Evolutionary conservation across 345 rosid genomes (phyloP), one percentile per base, ranked within the genome.

Genomic region (Carallia brachiata): DNA sequence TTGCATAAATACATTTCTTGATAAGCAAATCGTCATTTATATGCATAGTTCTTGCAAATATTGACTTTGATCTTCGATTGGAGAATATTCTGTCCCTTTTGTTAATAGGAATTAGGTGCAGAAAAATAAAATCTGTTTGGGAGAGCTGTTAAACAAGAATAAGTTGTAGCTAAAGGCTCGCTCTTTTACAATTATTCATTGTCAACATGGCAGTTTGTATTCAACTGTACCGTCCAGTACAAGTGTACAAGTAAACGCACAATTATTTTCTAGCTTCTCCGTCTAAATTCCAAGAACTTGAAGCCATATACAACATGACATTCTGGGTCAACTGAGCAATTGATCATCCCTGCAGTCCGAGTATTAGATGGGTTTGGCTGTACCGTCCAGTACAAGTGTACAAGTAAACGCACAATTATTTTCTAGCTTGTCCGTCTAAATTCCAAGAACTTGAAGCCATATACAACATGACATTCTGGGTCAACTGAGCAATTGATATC

Each of bases 181-280:
- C 52, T 36, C 9, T 7, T 52, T 1, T 15, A 36, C 8, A 74
- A 28, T 18, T 63, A 65, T 77, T 54, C 66, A 65, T 16, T 52
- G 30, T 61, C 57, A 68, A 63, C 57, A 70, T 69, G 73, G 63
- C 68, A 61, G 64, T 48, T 71, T 61, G 76, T 71, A 70, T 37
- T 55, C 67, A 67, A 65, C 47, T 56, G 77, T 76, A 74, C 79
- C 58, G 16, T 68, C 56, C 65, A 65, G 77, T 78, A 78, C 80
- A 57, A 59, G 5, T 4, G 15, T n/a, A 31, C 31, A 34, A 4
- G 34, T 15, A 28, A 62, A 16, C 19, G 7, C n/a, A n/a, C 61
- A 10, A 56, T 67, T 27, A 48, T 4, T 2, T 4, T 54, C 47
- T 17, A 34, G 34, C 36, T 47, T 40, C 28, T 53, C 55, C 54